A percentile compares a stretch with the other conserved stretches of the same genome.
phyloP scores from a whole-genome alignment of 257 asterid genomes.

The Plectranthus barbatus region DNA sequence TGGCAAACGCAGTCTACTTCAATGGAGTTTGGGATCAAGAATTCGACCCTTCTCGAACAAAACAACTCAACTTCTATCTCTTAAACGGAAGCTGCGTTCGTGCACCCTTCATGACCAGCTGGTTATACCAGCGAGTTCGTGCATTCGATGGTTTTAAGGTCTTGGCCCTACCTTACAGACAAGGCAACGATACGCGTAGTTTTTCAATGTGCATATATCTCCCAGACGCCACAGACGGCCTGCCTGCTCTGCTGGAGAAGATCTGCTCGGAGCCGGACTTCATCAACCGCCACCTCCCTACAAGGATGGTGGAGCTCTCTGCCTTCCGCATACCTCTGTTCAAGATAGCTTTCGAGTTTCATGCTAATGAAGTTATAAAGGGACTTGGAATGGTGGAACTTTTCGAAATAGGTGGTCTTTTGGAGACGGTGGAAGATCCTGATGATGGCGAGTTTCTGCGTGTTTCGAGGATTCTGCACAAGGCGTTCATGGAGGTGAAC shows the following conservation, averaged over 20 bases:
- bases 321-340: too few relatives aligned
- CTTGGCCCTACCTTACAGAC: slow-evolving; percentile 21
- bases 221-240: slow-evolving; percentile 32
- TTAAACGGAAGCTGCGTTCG: slow-evolving; percentile 19
- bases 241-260: too few relatives aligned
- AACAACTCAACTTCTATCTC: slow-evolving; percentile 28
- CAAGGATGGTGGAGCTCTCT: too few relatives aligned
- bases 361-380: too few relatives aligned
- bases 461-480: slow-evolving; percentile 29
- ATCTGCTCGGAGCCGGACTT: too few relatives aligned
- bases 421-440: slow-evolving; percentile 17
- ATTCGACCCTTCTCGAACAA: slow-evolving; percentile 25
- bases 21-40: slow-evolving; percentile 38
- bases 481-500: too few relatives aligned
- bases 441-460: not conserved
- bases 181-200: slow-evolving; percentile 28
- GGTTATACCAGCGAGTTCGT: slow-evolving; percentile 12
- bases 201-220: slow-evolving; percentile 34
- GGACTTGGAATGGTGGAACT: slow-evolving; percentile 25
- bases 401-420: slow-evolving; percentile 21
- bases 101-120: slow-evolving; percentile 39
- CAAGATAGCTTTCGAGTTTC: too few relatives aligned
- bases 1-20: too few relatives aligned
- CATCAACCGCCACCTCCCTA: too few relatives aligned
- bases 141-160: slow-evolving; percentile 32